Base-by-base conservation (phyloP, 345 rosid species). In the Brassica carinata region DNA sequence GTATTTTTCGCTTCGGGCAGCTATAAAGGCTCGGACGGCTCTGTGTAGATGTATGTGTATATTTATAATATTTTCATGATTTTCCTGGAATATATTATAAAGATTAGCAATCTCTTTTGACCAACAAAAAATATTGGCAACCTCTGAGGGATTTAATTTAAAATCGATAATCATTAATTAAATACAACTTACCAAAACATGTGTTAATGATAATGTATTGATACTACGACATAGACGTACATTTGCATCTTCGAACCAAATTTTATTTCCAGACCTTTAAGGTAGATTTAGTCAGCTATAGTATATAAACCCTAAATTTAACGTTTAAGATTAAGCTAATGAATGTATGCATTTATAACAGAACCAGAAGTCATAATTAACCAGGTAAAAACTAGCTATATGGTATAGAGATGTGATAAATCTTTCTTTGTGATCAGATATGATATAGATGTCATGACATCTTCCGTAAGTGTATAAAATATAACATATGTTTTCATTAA, bases 401-500 rank as follows among this genome's bases (percentile, higher is more conserved):
- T 13, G 27, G 23, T 65, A 30, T 33, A 75, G 59, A 67, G 55
- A 34, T 36, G 55, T 23, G 55, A 23, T 38, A 55, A 23, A 76
- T 57, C 67, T 67, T 26, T 38, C 31, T 9, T 15, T 7, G 11
- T 57, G 19, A 65, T 68, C 31, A 34, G 61, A 8, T 29, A 40
- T 76, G 23, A 69, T 62, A 15, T 45, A 59, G 8, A 38, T 36
- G 40, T 27, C 29, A 26, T 36, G 11, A 31, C 64, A 61, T 18
- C 26, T 69, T 63, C 33, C 65, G 18, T 70, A 77, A 45, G 53
- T 62, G 70, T 45, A 26, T 51, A 48, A 48, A 48, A 51, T 51
- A 51, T 51, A 51, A 51, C 8, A 51, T 51, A 51, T 51, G 18
- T 51, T 51, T 53, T 55, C 43, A 71, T 64, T 71, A 55, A 72